Conservation (phyloP, 768 basidiomycete genomes). For the Panaeolus cyanescens region DNA sequence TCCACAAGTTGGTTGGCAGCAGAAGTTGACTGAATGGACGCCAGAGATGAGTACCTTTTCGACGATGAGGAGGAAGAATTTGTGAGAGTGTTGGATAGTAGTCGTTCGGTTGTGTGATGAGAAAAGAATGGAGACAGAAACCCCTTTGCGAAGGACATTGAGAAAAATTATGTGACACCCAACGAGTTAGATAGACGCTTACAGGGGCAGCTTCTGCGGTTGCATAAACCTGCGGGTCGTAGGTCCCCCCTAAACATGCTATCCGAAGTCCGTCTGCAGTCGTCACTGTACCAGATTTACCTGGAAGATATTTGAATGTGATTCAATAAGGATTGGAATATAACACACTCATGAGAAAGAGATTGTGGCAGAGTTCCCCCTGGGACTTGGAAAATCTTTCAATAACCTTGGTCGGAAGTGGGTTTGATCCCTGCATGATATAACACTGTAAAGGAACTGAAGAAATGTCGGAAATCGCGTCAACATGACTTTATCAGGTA, state of each 20-base stretch:
- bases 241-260: slow-evolving; percentile 82
- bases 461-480: slow-evolving; percentile 14
- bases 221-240: slow-evolving; percentile 60
- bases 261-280: slow-evolving; percentile 82
- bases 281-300: slow-evolving; percentile 79
- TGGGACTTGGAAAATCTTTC: slow-evolving; percentile 75
- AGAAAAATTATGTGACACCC: background rate
- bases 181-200: slow-evolving; percentile 22
- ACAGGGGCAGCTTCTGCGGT: slow-evolving; percentile 68
- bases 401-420: slow-evolving; percentile 72
- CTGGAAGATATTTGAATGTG: slow-evolving; percentile 35
- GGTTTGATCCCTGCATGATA: slow-evolving; percentile 84
- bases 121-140: slow-evolving; percentile 80
- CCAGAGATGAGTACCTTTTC: slow-evolving; percentile 62
- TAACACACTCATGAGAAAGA: slow-evolving; percentile 81
- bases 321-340: slow-evolving; percentile 3
- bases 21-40: slow-evolving; percentile 64
- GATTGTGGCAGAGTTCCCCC: slow-evolving; percentile 79
- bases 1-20: slow-evolving; percentile 70
- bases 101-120: slow-evolving; percentile 65
- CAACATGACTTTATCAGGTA: slow-evolving; percentile 3
- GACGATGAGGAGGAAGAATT: slow-evolving; percentile 42
- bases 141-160: slow-evolving; percentile 47
- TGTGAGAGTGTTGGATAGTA: slow-evolving; percentile 69
- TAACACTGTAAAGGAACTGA: slow-evolving; percentile 89